phyloP scores from a whole-genome alignment of 768 basidiomycete species.

The Dacryopinax primogenitus region DNA sequence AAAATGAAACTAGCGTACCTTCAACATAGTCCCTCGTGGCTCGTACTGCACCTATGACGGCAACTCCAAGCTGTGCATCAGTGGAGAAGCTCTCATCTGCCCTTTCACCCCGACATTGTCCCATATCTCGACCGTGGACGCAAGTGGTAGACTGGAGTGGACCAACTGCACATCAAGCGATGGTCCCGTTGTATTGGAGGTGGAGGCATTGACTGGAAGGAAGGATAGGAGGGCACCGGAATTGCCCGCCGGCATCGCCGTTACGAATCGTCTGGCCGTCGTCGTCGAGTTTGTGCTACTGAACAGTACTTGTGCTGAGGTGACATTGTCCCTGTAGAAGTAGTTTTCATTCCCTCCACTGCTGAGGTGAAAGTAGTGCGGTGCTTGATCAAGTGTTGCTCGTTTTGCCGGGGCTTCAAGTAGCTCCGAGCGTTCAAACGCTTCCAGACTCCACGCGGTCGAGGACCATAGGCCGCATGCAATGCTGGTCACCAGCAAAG shows the following conservation, averaged over 20 bases:
- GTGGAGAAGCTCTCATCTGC: slow-evolving; percentile 25
- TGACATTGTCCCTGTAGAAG: slow-evolving; percentile 32
- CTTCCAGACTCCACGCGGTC: not conserved
- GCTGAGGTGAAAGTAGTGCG: slow-evolving; percentile 25
- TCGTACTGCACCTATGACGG: slow-evolving; percentile 33
- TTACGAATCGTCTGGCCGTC: slow-evolving; percentile 29
- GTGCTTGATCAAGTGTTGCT: not conserved
- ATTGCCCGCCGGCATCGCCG: slow-evolving; percentile 35
- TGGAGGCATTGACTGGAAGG: slow-evolving; percentile 24
- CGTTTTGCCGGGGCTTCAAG: not conserved
- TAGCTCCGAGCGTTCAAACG: not conserved
- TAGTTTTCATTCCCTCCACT: slow-evolving; percentile 36
- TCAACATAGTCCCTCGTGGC: slow-evolving; percentile 37
- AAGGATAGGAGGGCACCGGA: slow-evolving; percentile 34
- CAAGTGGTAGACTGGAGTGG: slow-evolving; percentile 18
- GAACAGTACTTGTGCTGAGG: slow-evolving; percentile 32
- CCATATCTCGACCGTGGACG: slow-evolving; percentile 18
- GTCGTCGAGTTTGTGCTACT: slow-evolving; percentile 24
- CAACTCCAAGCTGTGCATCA: slow-evolving; percentile 33
- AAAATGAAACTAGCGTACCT: slow-evolving; percentile 17
- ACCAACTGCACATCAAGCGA: slow-evolving; percentile 20
- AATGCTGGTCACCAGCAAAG: not conserved
- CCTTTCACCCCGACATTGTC: slow-evolving; percentile 33
- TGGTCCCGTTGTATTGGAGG: slow-evolving; percentile 11
- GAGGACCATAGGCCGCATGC: not conserved